A percentile compares a stretch with the other conserved stretches of the same genome.
Evolutionary conservation across 352 stramenopile species (phyloP).

Genomic region (Phytophthora kernoviae): DNA sequence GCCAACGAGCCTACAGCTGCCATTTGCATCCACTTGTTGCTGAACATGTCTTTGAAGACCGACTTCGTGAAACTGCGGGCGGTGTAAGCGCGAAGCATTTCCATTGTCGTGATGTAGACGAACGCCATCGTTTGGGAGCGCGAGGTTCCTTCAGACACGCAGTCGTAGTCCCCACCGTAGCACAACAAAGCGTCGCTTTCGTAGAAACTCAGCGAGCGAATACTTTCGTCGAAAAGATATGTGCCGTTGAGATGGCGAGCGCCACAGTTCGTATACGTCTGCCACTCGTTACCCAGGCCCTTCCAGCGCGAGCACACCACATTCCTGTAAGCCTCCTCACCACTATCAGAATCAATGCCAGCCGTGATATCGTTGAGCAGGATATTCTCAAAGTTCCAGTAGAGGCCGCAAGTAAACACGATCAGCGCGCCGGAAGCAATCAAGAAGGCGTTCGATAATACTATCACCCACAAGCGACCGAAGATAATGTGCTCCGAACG

Average conservation of each 20-base stretch:
- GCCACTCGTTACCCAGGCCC: slow-evolving; percentile 49
- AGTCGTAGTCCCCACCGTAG: slow-evolving; percentile 59
- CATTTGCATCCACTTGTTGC: slow-evolving; percentile 85
- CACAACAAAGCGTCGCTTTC: slow-evolving; percentile 54
- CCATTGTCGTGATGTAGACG: slow-evolving; percentile 80
- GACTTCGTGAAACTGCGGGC: slow-evolving; percentile 81
- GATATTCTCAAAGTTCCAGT: slow-evolving; percentile 75
- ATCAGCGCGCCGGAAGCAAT: slow-evolving; percentile 59
- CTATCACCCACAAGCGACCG: slow-evolving; percentile 68
- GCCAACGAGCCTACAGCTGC: slow-evolving; percentile 61
- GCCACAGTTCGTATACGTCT: slow-evolving; percentile 54
- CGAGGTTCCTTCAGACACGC: slow-evolving; percentile 63
- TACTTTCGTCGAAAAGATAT: slow-evolving; percentile 45
- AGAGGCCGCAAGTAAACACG: slow-evolving; percentile 64
- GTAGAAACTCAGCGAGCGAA: slow-evolving; percentile 34
- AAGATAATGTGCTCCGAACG: slow-evolving; percentile 66
- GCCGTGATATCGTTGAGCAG: slow-evolving; percentile 59
- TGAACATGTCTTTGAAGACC: slow-evolving; percentile 70
- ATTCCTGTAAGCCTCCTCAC: slow-evolving; percentile 45
- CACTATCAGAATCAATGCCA: slow-evolving; percentile 41
- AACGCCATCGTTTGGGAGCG: slow-evolving; percentile 79
- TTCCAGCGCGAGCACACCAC: slow-evolving; percentile 64
- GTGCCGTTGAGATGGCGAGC: slow-evolving; percentile 36
- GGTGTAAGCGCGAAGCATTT: slow-evolving; percentile 75
- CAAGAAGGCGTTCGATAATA: slow-evolving; percentile 69